Conservation (phyloP, 139 green algal genomes). For the Astrephomene gubernaculifera region DNA sequence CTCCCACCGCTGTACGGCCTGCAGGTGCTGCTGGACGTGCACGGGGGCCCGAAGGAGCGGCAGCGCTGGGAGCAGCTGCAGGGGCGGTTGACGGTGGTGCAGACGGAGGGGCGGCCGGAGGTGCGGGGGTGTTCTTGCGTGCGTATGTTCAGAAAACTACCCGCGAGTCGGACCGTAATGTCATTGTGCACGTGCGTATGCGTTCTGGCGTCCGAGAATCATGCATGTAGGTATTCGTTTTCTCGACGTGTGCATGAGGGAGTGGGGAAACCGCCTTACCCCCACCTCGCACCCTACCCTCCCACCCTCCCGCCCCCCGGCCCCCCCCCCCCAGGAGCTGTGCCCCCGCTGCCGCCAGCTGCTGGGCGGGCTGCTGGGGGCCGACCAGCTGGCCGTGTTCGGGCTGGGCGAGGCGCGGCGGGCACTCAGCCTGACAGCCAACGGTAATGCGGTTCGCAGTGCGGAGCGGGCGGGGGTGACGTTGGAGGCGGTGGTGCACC, state of each 20-base stretch:
- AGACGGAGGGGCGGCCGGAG: slow-evolving; percentile 1
- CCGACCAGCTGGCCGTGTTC: slow-evolving; percentile 59
- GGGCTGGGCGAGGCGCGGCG: slow-evolving; percentile 54
- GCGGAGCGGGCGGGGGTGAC: slow-evolving; percentile 49
- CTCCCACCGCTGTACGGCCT: not conserved
- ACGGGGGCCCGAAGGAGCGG: slow-evolving; percentile 51
- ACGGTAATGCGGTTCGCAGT: slow-evolving; percentile 54
- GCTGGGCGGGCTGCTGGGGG: not conserved
- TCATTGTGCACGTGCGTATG: no score
- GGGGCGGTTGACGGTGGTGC: slow-evolving; percentile 35
- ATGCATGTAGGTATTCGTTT: no score
- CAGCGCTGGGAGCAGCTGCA: slow-evolving; percentile 49
- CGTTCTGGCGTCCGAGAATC: no score
- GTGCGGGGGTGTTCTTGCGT: not conserved
- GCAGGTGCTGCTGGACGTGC: slow-evolving; percentile 55
- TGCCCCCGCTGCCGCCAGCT: not conserved
- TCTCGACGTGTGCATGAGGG: no score
- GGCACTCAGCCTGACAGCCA: slow-evolving; percentile 67
- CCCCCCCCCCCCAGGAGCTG: not conserved
- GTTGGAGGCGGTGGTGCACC: slow-evolving; percentile 64
- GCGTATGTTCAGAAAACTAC: no score
- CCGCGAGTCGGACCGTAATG: no score
- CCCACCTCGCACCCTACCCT: not conserved
- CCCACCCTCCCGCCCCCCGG: not conserved
- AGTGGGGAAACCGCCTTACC: no score